A percentile compares a stretch with the other conserved stretches of the same genome.
Evolutionary conservation across 495 filamentous ascomycete genomes (phyloP).

Genomic region (Monascus purpureus): DNA sequence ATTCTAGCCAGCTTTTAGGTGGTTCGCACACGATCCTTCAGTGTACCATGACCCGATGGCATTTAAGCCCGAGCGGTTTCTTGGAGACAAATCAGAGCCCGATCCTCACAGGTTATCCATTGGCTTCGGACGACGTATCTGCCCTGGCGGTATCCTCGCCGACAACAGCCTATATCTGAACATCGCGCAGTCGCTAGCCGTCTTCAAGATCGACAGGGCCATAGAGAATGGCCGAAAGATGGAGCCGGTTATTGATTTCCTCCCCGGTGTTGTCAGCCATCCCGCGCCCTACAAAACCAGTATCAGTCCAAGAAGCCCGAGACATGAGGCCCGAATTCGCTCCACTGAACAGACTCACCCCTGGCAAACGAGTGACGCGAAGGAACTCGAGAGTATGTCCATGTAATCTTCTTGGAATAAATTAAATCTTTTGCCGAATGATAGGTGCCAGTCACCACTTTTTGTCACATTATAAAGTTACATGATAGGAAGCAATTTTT

Average conservation of each 20-base stretch:
- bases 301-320: slow-evolving; percentile 18
- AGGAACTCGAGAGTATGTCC: slow-evolving; percentile 1
- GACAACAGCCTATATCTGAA: slow-evolving; percentile 22
- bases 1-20: slow-evolving; percentile 7
- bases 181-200: slow-evolving; percentile 18
- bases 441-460: too few relatives aligned
- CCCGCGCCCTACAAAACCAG: slow-evolving; percentile 19
- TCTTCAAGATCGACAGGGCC: slow-evolving; percentile 22
- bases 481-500: too few relatives aligned
- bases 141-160: slow-evolving; percentile 22
- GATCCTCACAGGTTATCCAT: slow-evolving; percentile 17
- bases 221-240: slow-evolving; percentile 14
- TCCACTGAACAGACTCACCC: slow-evolving; percentile 25
- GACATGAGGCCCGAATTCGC: slow-evolving; percentile 17
- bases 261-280: slow-evolving; percentile 24
- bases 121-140: slow-evolving; percentile 27
- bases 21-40: slow-evolving; percentile 17
- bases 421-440: too few relatives aligned
- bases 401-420: too few relatives aligned
- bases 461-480: too few relatives aligned
- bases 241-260: slow-evolving; percentile 13
- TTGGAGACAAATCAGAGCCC: slow-evolving; percentile 14
- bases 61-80: slow-evolving; percentile 25
- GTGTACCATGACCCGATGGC: slow-evolving; percentile 17
- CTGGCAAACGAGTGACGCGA: slow-evolving; percentile 30